Base-by-base conservation (phyloP, 345 rosid genomes). In the Pugionium dolabratum region DNA sequence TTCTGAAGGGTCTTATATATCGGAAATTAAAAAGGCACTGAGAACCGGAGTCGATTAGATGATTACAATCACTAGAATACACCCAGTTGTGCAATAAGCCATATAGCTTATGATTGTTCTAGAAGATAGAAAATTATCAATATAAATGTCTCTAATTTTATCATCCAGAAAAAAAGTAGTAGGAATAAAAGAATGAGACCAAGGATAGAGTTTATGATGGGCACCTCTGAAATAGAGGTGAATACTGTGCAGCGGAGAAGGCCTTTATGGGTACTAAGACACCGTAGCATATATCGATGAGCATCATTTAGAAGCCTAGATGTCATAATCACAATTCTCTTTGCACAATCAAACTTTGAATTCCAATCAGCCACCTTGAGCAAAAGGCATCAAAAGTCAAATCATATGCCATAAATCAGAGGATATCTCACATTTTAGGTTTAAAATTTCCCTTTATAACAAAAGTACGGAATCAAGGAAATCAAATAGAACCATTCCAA, bases 211-310 rank as follows among this genome's bases (percentile, higher is more conserved):
- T 52, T 42, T 5, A 39, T 44, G 67, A 39, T 8, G 69, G 76
- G 58, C 68, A 90, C 99, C 99, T 94, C 99, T 5, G 99, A 83
- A 64, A 94, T 85, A 55, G 94, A 88, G 27, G 99, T 90, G 75
- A 83, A 81, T 40, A 94, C 70, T 33, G 79, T 68, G 82, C 90
- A 86, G 46, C 33, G 67, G 5, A 65, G 71, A 79, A 88, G 80
- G 69, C 75, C 75, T 66, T 72, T 71, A 68, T 85, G 91, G 6
- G 83, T 71, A 76, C 83, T 81, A 65, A 93, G 74, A 78, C 95
- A 88, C 46, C 95, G 92, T 53, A 93, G 66, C 63, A 86, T 84
- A 79, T 88, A 90, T 33, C 99, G 86, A 84, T 93, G 99, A 57
- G 97, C 87, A 78, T 93, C 96, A 33, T 90, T 93, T 40, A 93